Evolutionary conservation across 352 stramenopile genomes (phyloP).

Genomic region (Pythium brassicae): DNA sequence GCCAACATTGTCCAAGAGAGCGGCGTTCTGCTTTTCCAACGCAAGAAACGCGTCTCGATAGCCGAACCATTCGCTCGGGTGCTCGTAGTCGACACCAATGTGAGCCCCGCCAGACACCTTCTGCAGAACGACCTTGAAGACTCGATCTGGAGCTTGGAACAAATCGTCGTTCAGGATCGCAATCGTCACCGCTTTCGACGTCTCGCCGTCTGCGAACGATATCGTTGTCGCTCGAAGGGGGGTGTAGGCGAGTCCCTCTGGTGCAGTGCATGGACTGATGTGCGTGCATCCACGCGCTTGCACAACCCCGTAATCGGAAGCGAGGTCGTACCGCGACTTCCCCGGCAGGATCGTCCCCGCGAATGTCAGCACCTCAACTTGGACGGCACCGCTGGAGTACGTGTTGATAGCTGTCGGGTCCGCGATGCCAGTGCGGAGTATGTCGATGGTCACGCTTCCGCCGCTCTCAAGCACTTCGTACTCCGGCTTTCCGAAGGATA

Average conservation of each 20-base stretch:
- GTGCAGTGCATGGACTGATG: slow-evolving; percentile 57
- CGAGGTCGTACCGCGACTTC: slow-evolving; percentile 34
- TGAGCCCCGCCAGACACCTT: slow-evolving; percentile 50
- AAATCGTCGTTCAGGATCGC: slow-evolving; percentile 53
- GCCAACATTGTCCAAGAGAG: slow-evolving; percentile 53
- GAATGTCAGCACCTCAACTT: slow-evolving; percentile 57
- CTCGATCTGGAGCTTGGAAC: slow-evolving; percentile 53
- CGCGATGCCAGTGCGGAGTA: slow-evolving; percentile 40
- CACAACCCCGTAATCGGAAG: slow-evolving; percentile 58
- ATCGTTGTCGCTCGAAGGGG: slow-evolving; percentile 38
- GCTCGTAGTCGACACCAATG: slow-evolving; percentile 56
- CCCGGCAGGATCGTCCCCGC: slow-evolving; percentile 46
- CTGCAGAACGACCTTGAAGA: slow-evolving; percentile 57
- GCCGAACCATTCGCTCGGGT: slow-evolving; percentile 46
- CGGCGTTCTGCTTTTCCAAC: slow-evolving; percentile 26
- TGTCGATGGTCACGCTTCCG: slow-evolving; percentile 32
- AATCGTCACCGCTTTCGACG: slow-evolving; percentile 40
- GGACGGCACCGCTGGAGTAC: slow-evolving; percentile 51
- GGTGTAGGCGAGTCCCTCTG: slow-evolving; percentile 37
- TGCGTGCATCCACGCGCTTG: slow-evolving; percentile 48
- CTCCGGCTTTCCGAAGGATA: slow-evolving; percentile 46
- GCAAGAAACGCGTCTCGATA: slow-evolving; percentile 35
- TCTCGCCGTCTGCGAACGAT: slow-evolving; percentile 43
- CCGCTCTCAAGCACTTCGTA: slow-evolving; percentile 67
- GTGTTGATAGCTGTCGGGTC: slow-evolving; percentile 51